Conservation (phyloP, 2,329 filamentous ascomycete species). For the Pyrenochaeta sp. region DNA sequence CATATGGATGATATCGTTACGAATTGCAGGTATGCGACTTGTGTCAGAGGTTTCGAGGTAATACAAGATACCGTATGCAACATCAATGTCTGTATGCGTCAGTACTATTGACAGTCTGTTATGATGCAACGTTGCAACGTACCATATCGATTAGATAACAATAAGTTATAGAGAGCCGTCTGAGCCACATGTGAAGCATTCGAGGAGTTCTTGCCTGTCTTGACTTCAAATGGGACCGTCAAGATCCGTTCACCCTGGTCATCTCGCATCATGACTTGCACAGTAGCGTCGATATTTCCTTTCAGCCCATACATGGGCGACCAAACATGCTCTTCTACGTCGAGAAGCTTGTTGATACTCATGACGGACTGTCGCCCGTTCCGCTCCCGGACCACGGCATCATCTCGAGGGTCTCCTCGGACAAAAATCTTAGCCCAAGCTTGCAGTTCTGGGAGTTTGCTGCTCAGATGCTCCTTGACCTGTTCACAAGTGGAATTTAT, state of each 20-base stretch:
- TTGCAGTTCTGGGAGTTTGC: slow-evolving; percentile 83
- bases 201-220: slow-evolving; percentile 84
- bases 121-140: slow-evolving; percentile 34
- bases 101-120: slow-evolving; percentile 8
- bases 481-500: slow-evolving; percentile 78
- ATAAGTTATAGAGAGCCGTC: slow-evolving; percentile 90
- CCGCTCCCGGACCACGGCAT: slow-evolving; percentile 80
- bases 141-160: slow-evolving; percentile 91
- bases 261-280: slow-evolving; percentile 84
- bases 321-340: slow-evolving; percentile 98
- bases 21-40: slow-evolving; percentile 82
- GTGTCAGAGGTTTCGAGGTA: slow-evolving; percentile 93
- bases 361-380: slow-evolving; percentile 79
- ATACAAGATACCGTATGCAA: slow-evolving; percentile 89
- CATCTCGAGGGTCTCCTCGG: slow-evolving; percentile 71
- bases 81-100: slow-evolving; percentile 73
- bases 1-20: slow-evolving; percentile 93
- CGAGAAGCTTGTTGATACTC: slow-evolving; percentile 91
- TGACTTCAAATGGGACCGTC: slow-evolving; percentile 93
- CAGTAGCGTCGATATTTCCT: slow-evolving; percentile 96
- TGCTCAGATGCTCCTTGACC: slow-evolving; percentile 80
- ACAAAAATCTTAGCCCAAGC: slow-evolving; percentile 87
- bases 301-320: slow-evolving; percentile 97
- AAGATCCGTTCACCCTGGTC: slow-evolving; percentile 71
- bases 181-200: slow-evolving; percentile 88